phyloP scores from a whole-genome alignment of 306 rosid species.

The Rosa chinensis region DNA sequence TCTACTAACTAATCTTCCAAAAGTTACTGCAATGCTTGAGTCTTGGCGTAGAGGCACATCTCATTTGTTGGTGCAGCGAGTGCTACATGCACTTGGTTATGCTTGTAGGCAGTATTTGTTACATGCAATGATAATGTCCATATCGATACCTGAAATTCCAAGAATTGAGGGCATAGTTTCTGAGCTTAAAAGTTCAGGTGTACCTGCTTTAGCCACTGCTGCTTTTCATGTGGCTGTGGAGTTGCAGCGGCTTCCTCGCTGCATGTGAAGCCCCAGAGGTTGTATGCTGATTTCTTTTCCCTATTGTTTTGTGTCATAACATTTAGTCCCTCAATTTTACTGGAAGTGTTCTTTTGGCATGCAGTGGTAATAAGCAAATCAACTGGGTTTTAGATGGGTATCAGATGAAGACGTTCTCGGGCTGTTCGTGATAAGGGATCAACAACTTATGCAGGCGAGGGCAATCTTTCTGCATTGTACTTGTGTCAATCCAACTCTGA shows the following conservation, averaged over 20 bases:
- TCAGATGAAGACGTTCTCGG: slow-evolving; percentile 10
- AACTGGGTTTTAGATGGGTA: slow-evolving; percentile 8
- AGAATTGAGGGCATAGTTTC: slow-evolving; percentile 68
- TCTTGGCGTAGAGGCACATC: slow-evolving; percentile 61
- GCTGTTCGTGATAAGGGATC: slow-evolving; percentile 15
- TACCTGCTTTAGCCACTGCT: slow-evolving; percentile 55
- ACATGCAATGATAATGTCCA: slow-evolving; percentile 87
- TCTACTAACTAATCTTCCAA: slow-evolving; percentile 79
- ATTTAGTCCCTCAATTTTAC: slow-evolving; percentile 10
- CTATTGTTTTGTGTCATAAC: slow-evolving; percentile 2
- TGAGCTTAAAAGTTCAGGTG: slow-evolving; percentile 72
- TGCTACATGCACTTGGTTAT: slow-evolving; percentile 78
- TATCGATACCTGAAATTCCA: slow-evolving; percentile 72
- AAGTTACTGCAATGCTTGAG: slow-evolving; percentile 67
- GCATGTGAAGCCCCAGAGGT: slow-evolving; percentile 49
- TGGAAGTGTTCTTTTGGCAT: slow-evolving; percentile 19
- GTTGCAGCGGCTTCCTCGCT: slow-evolving; percentile 93
- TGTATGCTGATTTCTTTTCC: slow-evolving; percentile 18
- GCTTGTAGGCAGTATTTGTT: slow-evolving; percentile 80
- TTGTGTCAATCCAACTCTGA: slow-evolving; percentile 31
- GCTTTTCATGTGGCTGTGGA: slow-evolving; percentile 75
- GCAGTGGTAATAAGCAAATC: slow-evolving; percentile 18
- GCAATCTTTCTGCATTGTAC: slow-evolving; percentile 12
- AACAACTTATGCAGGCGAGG: slow-evolving; percentile 33
- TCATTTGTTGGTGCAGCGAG: slow-evolving; percentile 57